These are phyloP conservation scores for Aspergillus glaucus DNA, from an alignment of 2,329 filamentous ascomycete genomes.

Conservation along the genomic window DNA sequence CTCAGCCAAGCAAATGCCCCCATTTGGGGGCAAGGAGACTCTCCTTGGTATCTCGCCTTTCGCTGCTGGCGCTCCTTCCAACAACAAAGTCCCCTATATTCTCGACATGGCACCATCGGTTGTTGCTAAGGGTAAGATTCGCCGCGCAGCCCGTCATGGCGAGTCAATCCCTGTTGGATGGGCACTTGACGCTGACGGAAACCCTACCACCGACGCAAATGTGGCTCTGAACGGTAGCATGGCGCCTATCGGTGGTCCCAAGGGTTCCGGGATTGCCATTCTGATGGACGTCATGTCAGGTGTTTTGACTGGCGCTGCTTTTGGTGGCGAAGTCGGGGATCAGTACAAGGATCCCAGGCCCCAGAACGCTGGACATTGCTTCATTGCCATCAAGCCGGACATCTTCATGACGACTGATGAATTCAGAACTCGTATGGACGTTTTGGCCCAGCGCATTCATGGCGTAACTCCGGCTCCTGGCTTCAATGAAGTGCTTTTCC, in stretches of 20 bases:
- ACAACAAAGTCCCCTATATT: conserved; percentile 4
- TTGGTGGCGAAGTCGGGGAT: conserved; percentile 62
- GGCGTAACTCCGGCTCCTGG: not conserved
- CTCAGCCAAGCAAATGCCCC: conserved; percentile 59
- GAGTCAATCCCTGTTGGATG: conserved; percentile 18
- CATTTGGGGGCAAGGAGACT: conserved; percentile 58
- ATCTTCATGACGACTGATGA: conserved; percentile 60
- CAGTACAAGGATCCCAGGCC: conserved; percentile 61
- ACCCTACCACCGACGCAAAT: not conserved
- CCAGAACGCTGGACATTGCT: conserved; percentile 62
- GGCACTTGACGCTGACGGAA: not conserved
- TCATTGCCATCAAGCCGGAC: conserved; percentile 60
- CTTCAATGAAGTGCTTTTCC: not conserved
- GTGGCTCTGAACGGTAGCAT: not conserved
- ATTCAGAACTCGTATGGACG: conserved; percentile 40
- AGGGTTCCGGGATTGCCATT: not conserved
- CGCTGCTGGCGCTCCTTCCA: conserved; percentile 1
- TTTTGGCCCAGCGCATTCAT: not conserved
- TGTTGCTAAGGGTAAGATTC: conserved; percentile 19
- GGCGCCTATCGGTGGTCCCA: not conserved
- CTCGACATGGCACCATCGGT: conserved; percentile 20
- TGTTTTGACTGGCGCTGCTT: conserved; percentile 59
- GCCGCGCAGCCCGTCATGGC: conserved; percentile 15
- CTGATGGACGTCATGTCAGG: not conserved
- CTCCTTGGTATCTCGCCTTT: conserved; percentile 63